Conservation (phyloP, 1,139 yeast species). For the Zygoascus meyerae region DNA sequence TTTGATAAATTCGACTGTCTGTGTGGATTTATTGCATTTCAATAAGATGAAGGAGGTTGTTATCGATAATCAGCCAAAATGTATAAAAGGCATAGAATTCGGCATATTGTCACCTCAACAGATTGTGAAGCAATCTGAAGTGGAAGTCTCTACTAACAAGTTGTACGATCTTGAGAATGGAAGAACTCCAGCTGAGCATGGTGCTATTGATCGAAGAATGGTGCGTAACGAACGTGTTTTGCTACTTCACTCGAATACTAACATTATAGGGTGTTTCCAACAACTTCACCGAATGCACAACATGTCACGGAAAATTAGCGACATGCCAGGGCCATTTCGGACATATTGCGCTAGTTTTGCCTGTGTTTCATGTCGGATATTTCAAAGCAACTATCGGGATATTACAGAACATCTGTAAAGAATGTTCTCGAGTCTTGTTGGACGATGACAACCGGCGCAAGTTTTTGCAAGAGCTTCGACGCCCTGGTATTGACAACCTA, state of each 20-base stretch:
- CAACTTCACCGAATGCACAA: slow-evolving; percentile 73
- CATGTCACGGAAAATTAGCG: slow-evolving; percentile 89
- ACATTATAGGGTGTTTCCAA: slow-evolving; percentile 66
- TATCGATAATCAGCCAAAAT: slow-evolving; percentile 81
- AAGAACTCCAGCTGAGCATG: slow-evolving; percentile 68
- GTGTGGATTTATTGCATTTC: too few species aligned
- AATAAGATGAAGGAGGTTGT: slow-evolving; percentile 61
- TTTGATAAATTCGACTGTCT: too few species aligned
- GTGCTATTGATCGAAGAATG: slow-evolving; percentile 90
- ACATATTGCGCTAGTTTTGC: slow-evolving; percentile 83
- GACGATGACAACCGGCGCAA: slow-evolving; percentile 66
- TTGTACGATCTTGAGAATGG: slow-evolving; percentile 87
- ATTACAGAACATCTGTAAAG: slow-evolving; percentile 86
- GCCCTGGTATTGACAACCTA: slow-evolving; percentile 86
- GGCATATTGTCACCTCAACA: slow-evolving; percentile 89
- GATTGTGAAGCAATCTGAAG: slow-evolving; percentile 89
- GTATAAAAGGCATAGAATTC: slow-evolving; percentile 86
- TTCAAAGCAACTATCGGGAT: slow-evolving; percentile 88
- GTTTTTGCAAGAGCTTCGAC: slow-evolving; percentile 68
- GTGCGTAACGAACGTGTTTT: slow-evolving; percentile 19
- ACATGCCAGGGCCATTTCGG: slow-evolving; percentile 99
- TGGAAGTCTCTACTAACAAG: slow-evolving; percentile 87
- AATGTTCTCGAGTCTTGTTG: slow-evolving; percentile 72
- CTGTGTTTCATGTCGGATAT: slow-evolving; percentile 96
- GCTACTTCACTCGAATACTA: neutral